Conservation (phyloP, 176 grass and related monocot genomes). For the Oryza australiensis region DNA sequence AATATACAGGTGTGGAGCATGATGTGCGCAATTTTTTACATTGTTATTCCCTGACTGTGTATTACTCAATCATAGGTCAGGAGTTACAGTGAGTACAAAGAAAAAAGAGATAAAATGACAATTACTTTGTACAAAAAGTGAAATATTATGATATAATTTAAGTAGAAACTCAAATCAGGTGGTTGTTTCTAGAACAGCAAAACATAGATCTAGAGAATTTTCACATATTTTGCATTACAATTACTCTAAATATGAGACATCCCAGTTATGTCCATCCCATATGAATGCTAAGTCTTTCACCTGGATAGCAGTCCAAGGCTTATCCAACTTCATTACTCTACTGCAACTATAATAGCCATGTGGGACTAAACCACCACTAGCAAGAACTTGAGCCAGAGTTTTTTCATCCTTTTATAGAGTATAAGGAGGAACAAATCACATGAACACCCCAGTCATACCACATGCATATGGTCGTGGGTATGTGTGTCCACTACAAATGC, state of each 20-base stretch:
- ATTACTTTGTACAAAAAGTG: conserved; percentile 6
- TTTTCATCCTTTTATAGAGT: too few relatives aligned
- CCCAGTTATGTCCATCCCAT: not conserved
- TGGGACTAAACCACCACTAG: conserved; percentile 23
- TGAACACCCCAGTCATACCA: too few relatives aligned
- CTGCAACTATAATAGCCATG: not conserved
- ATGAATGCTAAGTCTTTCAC: conserved; percentile 1
- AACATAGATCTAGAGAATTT: not conserved
- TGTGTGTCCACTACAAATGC: too few relatives aligned
- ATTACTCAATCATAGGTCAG: not conserved
- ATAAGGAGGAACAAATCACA: too few relatives aligned
- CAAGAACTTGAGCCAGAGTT: not conserved
- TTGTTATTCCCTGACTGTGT: not conserved
- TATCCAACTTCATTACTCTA: not conserved
- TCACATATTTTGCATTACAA: conserved; percentile 1
- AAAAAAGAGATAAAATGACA: not conserved
- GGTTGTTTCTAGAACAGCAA: not conserved
- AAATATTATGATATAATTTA: not conserved
- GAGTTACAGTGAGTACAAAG: not conserved
- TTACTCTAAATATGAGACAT: conserved; percentile 14
- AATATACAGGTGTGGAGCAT: not conserved
- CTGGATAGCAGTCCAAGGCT: not conserved
- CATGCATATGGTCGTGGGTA: too few relatives aligned
- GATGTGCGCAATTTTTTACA: not conserved
- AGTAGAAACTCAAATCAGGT: not conserved